A percentile compares a stretch with the other conserved stretches of the same genome.
Conservation (phyloP, 1,284 basidiomycete genomes). For the Sanguinoderma infundibulare region DNA sequence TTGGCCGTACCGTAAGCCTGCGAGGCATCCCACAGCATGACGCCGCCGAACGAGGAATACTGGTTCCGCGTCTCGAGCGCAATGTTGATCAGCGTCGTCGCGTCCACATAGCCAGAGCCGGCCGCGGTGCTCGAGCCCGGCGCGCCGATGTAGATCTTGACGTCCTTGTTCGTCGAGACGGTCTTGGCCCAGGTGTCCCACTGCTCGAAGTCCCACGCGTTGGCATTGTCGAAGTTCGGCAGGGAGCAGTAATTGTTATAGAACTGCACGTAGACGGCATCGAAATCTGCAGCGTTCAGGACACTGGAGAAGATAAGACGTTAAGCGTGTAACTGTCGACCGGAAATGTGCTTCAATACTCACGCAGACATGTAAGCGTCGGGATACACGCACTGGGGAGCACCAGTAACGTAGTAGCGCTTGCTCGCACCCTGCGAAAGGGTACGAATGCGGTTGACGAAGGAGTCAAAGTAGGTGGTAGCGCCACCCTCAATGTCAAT, state of each 20-base stretch:
- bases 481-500: slow-evolving; percentile 69
- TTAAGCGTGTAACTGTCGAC: neutral
- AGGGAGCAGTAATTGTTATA: slow-evolving; percentile 68
- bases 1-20: slow-evolving; percentile 55
- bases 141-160: slow-evolving; percentile 69
- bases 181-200: slow-evolving; percentile 71
- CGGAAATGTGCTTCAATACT: neutral
- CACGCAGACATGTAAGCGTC: slow-evolving; percentile 56
- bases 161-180: slow-evolving; percentile 56
- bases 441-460: slow-evolving; percentile 55
- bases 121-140: slow-evolving; percentile 55
- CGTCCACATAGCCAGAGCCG: slow-evolving; percentile 55
- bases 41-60: slow-evolving; percentile 69
- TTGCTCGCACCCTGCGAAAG: slow-evolving; percentile 55
- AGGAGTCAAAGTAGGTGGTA: slow-evolving; percentile 52
- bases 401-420: slow-evolving; percentile 64
- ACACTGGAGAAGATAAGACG: slow-evolving; percentile 33
- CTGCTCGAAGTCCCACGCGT: slow-evolving; percentile 53
- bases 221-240: slow-evolving; percentile 44
- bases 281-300: slow-evolving; percentile 59
- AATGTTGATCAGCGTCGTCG: slow-evolving; percentile 48
- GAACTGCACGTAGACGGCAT: slow-evolving; percentile 68
- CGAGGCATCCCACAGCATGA: slow-evolving; percentile 72
- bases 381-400: slow-evolving; percentile 72
- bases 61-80: slow-evolving; percentile 46